Conservation (phyloP, 495 filamentous ascomycete species). For the Chaetomium tenue region DNA sequence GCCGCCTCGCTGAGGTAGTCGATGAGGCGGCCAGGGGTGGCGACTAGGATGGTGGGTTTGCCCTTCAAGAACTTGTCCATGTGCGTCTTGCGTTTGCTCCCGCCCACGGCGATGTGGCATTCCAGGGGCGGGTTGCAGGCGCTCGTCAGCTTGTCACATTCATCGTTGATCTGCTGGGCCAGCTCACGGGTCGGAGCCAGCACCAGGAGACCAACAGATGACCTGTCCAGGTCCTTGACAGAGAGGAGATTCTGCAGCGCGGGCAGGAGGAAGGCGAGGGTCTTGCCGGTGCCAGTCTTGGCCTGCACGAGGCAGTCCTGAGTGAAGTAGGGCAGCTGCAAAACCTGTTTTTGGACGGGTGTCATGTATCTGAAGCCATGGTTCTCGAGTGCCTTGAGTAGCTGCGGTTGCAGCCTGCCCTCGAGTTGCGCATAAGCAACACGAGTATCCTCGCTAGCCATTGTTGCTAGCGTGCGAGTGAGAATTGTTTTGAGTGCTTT, state of each 20-base stretch:
- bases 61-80: slow-evolving; percentile 68
- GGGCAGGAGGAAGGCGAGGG: slow-evolving; percentile 83
- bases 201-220: slow-evolving; percentile 62
- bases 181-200: slow-evolving; percentile 90
- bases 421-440: slow-evolving; percentile 24
- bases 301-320: slow-evolving; percentile 73
- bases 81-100: slow-evolving; percentile 84
- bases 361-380: slow-evolving; percentile 77
- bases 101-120: slow-evolving; percentile 95
- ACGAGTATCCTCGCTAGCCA: slow-evolving; percentile 1
- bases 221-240: slow-evolving; percentile 46
- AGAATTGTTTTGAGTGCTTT: slow-evolving; percentile 5
- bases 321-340: slow-evolving; percentile 64
- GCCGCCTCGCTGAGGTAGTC: slow-evolving; percentile 80
- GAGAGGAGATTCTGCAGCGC: slow-evolving; percentile 60
- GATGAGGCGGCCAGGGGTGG: slow-evolving; percentile 85
- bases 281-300: slow-evolving; percentile 93
- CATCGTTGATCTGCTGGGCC: slow-evolving; percentile 85
- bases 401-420: slow-evolving; percentile 46
- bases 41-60: slow-evolving; percentile 77
- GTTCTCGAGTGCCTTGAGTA: slow-evolving; percentile 60
- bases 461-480: slow-evolving; percentile 9
- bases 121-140: slow-evolving; percentile 67
- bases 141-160: slow-evolving; percentile 63
- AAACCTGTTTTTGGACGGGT: slow-evolving; percentile 73